phyloP scores from a whole-genome alignment of 1,139 yeast species.

The Wickerhamomyces sp. region DNA sequence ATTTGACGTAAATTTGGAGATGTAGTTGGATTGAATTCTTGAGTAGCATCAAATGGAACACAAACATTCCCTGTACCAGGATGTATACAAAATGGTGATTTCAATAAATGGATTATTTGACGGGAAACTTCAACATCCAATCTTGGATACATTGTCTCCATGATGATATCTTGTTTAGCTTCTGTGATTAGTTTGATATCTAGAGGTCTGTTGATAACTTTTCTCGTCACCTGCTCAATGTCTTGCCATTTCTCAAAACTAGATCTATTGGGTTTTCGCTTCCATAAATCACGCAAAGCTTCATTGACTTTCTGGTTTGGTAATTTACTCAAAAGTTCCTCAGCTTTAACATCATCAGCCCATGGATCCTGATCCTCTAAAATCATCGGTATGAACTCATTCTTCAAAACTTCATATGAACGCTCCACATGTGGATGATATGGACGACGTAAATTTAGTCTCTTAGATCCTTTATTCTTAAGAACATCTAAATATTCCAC shows the following conservation, averaged over 20 bases:
- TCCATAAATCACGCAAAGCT: slow-evolving; percentile 55
- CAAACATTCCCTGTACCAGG: slow-evolving; percentile 98
- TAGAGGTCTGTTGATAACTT: slow-evolving; percentile 25
- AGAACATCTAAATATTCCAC: slow-evolving; percentile 81
- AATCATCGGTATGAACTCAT: slow-evolving; percentile 59
- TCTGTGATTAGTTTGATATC: slow-evolving; percentile 43
- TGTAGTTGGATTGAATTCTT: slow-evolving; percentile 66
- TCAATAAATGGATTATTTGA: slow-evolving; percentile 84
- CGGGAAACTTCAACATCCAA: slow-evolving; percentile 90
- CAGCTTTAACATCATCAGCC: slow-evolving; percentile 44
- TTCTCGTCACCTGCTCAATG: slow-evolving; percentile 53
- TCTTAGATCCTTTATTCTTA: slow-evolving; percentile 44
- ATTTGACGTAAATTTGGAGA: slow-evolving; percentile 74
- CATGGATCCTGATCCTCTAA: slow-evolving; percentile 87
- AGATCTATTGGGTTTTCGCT: slow-evolving; percentile 38
- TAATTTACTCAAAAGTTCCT: slow-evolving; percentile 53
- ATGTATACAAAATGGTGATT: slow-evolving; percentile 97
- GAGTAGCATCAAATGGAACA: slow-evolving; percentile 77
- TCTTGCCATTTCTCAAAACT: slow-evolving; percentile 76
- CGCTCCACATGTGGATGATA: slow-evolving; percentile 85
- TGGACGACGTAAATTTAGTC: slow-evolving; percentile 63
- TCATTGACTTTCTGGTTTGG: slow-evolving; percentile 51
- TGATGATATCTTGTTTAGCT: slow-evolving; percentile 78
- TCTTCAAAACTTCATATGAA: slow-evolving; percentile 62
- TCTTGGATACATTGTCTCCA: slow-evolving; percentile 83